These are phyloP conservation scores for Ichthyophthirius multifiliis DNA, from an alignment of 169 alveolate genomes.

Conservation along the genomic window DNA sequence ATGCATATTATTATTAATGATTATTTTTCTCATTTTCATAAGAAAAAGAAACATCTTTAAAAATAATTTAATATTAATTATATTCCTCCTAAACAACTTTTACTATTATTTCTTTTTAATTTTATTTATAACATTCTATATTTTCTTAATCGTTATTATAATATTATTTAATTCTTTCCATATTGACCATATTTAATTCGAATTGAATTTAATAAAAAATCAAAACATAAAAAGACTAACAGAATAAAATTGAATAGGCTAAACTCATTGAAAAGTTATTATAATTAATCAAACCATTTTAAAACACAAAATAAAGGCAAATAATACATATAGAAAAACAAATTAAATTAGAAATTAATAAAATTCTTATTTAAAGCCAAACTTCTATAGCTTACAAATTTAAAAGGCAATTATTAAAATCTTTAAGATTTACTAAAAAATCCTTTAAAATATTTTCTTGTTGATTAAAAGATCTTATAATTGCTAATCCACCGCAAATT, in stretches of 20 bases:
- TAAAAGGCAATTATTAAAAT: not conserved
- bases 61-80: not conserved
- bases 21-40: not conserved
- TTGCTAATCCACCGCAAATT: constrained; percentile 43
- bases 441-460: constrained; percentile 26
- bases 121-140: not conserved
- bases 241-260: not conserved
- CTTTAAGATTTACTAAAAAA: constrained; percentile 41
- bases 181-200: not conserved
- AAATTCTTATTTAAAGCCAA: not conserved
- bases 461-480: constrained; percentile 44
- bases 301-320: not conserved
- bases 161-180: not conserved
- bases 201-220: not conserved
- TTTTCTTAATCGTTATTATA: not conserved
- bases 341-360: not conserved
- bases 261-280: not conserved
- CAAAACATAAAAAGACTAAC: not conserved
- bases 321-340: not conserved
- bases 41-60: not conserved
- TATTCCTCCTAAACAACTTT: not conserved
- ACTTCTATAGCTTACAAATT: not conserved
- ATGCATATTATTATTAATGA: not conserved
- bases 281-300: not conserved
- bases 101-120: not conserved